These are phyloP conservation scores for Litsea cubeba DNA, from an alignment of 164 flowering plant genomes.

Conservation along the genomic window DNA sequence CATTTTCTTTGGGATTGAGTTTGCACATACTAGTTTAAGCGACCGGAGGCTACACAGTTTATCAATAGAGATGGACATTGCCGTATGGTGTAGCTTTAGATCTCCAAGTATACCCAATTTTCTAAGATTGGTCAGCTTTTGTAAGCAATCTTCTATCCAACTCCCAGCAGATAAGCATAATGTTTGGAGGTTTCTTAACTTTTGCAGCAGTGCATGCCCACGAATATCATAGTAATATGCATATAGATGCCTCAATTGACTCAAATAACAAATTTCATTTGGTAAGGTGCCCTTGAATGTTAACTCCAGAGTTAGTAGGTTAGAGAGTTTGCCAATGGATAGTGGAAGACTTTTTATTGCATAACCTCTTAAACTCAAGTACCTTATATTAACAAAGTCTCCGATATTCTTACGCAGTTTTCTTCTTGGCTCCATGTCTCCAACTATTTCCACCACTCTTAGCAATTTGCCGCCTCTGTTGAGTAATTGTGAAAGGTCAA, in stretches of 20 bases:
- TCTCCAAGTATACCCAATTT: not conserved
- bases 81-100: not conserved
- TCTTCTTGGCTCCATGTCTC: slow-evolving; percentile 24
- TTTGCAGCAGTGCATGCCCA: not conserved
- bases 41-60: not conserved
- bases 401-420: not conserved
- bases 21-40: not conserved
- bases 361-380: not conserved
- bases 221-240: not conserved
- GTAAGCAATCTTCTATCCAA: slow-evolving; percentile 9
- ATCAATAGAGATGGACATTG: not conserved
- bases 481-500: not conserved
- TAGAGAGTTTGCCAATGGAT: slow-evolving; percentile 11
- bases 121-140: slow-evolving; percentile 6
- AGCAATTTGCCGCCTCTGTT: too few species aligned
- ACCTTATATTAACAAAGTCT: slow-evolving; percentile 6
- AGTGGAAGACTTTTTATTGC: not conserved
- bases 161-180: not conserved
- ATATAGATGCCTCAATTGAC: slow-evolving; percentile 13
- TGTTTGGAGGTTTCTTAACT: slow-evolving; percentile 17
- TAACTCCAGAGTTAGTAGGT: slow-evolving; percentile 19
- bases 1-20: not conserved
- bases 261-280: slow-evolving; percentile 16
- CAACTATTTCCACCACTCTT: too few species aligned
- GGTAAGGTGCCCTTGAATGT: not conserved